Evolutionary conservation across 768 basidiomycete species (phyloP).

Genomic region (Boletus barrowsii): DNA sequence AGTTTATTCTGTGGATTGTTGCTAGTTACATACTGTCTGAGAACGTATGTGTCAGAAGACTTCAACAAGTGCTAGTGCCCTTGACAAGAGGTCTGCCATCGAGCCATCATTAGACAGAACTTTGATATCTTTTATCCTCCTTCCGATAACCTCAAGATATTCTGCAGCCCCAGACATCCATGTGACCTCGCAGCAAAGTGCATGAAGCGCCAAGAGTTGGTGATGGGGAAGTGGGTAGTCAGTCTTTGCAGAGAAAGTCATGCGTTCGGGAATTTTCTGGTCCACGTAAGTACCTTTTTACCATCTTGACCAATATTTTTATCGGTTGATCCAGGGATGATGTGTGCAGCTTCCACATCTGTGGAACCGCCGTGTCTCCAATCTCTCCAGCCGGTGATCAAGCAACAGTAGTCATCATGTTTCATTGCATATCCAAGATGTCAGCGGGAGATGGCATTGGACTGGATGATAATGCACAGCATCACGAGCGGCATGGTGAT

Average conservation of each 20-base stretch:
- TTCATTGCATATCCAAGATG: background rate
- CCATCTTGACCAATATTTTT: background rate
- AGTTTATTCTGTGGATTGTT: no score
- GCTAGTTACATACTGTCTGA: no score
- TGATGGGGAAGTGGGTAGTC: background rate
- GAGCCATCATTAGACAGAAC: background rate
- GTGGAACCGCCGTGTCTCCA: no score
- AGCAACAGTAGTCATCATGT: background rate
- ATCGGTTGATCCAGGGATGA: background rate
- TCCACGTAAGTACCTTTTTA: background rate
- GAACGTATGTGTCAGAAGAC: background rate
- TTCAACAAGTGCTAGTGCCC: background rate
- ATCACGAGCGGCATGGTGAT: background rate
- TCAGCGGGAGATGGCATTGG: background rate
- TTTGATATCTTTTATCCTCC: background rate
- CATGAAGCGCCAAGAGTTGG: background rate
- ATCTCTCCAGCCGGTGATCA: background rate
- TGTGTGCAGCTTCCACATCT: background rate
- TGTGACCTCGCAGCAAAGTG: slow-evolving; percentile 6
- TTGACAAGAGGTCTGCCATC: background rate
- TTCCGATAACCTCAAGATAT: slow-evolving; percentile 3
- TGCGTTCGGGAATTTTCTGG: background rate
- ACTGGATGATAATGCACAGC: background rate
- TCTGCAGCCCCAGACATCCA: slow-evolving; percentile 7
- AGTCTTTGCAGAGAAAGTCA: background rate